Base-by-base conservation (phyloP, 2,329 filamentous ascomycete genomes). In the Colletotrichum sp. region DNA sequence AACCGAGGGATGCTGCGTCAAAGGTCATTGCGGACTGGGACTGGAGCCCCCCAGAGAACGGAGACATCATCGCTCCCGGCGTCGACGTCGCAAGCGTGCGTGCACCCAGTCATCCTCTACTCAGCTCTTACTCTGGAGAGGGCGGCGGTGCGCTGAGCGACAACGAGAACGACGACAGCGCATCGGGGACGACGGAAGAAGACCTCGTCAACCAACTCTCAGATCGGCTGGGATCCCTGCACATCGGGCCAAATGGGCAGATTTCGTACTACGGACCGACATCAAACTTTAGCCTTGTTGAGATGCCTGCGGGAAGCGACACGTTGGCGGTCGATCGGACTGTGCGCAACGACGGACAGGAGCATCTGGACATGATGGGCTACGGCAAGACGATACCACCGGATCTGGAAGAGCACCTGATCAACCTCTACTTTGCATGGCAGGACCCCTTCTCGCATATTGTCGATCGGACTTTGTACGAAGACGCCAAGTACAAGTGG, bases 251-350 rank as follows among this genome's bases (percentile, higher is more conserved):
- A 0, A 81, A 76, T 18, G 81, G 81, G 5, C 73, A 77, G 6
- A 76, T 80, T 12, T 76, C 78, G 1, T 81, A 79, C 75, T 82
- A 78, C 24, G 80, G 80, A 1, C 81, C 81, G 4, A 82, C 81
- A 1, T 82, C 80, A 8, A 80, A 81, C 71, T 81, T 81, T 18
- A 80, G 80, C 32, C 75, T 81, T 4, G 77, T 80, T 4, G 77
- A 81, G 15, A 80, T 82, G 78, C 79, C 80, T 1, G 60, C 72
- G 1, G 77, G 66, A 3, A 30, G 79, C 2, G 80, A 82, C 12
- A 78, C 75, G 21, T 60, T 81, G 18, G 79, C 77, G 4, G 72
- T 81, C 5, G 79, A 81, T 60, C 79, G 80, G 7, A 81, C 79
- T 6, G 75, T 81, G 28, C 79, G 79, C 10, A 77, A 80, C 21